A percentile compares a stretch with the other conserved stretches of the same genome.
These are phyloP conservation scores for Myriosclerotinia duriaeana DNA, from an alignment of 2,329 filamentous ascomycete species.

Conservation along the genomic window DNA sequence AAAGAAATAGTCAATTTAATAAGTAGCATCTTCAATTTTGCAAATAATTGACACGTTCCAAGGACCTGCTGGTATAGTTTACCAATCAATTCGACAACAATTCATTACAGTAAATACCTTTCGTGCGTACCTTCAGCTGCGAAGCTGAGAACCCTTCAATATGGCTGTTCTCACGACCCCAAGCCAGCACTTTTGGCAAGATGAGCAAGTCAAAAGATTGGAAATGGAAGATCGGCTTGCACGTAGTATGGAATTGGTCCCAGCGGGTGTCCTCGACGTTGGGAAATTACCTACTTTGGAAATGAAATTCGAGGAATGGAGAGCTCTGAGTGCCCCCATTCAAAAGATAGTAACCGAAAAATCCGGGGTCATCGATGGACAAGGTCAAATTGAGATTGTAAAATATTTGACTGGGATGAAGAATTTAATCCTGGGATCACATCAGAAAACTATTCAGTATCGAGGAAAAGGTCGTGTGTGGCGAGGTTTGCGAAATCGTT, in stretches of 20 bases:
- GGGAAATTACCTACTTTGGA: not conserved
- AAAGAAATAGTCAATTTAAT: constrained; percentile 6
- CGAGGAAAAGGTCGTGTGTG: constrained; percentile 31
- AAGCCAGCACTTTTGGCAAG: not conserved
- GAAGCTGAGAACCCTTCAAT: not conserved
- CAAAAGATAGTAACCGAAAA: not conserved
- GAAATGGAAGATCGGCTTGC: not conserved
- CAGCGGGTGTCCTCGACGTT: not conserved
- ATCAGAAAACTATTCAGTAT: constrained; percentile 13
- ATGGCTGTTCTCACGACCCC: not conserved
- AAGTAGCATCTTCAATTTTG: constrained; percentile 8
- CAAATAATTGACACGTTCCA: not conserved
- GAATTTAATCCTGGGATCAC: not conserved
- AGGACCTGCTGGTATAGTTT: not conserved
- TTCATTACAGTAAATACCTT: not conserved
- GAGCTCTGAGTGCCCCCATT: not conserved
- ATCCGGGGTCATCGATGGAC: too few species aligned
- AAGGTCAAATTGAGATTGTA: too few species aligned
- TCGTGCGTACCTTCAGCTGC: not conserved
- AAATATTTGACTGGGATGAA: not conserved
- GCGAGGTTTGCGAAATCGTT: constrained; percentile 18
- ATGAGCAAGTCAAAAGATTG: not conserved
- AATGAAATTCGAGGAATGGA: constrained; percentile 5
- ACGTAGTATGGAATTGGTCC: not conserved
- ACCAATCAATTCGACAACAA: not conserved